A percentile compares a stretch with the other conserved stretches of the same genome.
Conservation (phyloP, 371 early-diverging fungal species). For the Saksenaea vasiformis region DNA sequence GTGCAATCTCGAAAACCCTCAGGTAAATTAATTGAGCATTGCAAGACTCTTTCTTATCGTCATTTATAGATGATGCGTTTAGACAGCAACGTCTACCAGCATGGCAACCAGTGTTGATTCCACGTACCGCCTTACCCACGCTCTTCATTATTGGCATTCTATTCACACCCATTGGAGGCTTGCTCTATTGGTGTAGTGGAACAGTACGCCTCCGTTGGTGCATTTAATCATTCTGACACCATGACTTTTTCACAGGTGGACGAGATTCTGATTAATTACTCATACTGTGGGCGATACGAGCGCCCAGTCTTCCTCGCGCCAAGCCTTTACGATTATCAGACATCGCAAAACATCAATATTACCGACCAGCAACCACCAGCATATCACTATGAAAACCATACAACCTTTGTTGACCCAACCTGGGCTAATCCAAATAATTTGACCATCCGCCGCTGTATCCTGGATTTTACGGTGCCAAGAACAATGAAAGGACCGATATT, state of each 20-base stretch:
- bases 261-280: constrained; percentile 91
- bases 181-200: constrained; percentile 63
- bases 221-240: neutral
- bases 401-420: constrained; percentile 29
- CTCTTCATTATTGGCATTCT: constrained; percentile 89
- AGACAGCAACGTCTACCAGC: constrained; percentile 97
- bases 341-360: constrained; percentile 15
- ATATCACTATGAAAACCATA: constrained; percentile 30
- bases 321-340: constrained; percentile 20
- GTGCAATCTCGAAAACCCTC: neutral
- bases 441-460: constrained; percentile 61
- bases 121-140: constrained; percentile 90
- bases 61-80: constrained; percentile 83
- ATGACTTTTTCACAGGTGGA: constrained; percentile 44
- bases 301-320: constrained; percentile 33
- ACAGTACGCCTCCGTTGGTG: constrained; percentile 6
- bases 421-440: constrained; percentile 49
- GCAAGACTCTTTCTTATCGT: neutral
- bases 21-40: neutral
- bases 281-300: constrained; percentile 64
- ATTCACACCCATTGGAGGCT: constrained; percentile 91
- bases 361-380: constrained; percentile 30
- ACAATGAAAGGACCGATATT: constrained; percentile 80
- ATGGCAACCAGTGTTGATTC: constrained; percentile 97
- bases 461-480: constrained; percentile 73